Evolutionary conservation across 2,329 filamentous ascomycete genomes (phyloP).

Genomic region (Claviceps arundinis): DNA sequence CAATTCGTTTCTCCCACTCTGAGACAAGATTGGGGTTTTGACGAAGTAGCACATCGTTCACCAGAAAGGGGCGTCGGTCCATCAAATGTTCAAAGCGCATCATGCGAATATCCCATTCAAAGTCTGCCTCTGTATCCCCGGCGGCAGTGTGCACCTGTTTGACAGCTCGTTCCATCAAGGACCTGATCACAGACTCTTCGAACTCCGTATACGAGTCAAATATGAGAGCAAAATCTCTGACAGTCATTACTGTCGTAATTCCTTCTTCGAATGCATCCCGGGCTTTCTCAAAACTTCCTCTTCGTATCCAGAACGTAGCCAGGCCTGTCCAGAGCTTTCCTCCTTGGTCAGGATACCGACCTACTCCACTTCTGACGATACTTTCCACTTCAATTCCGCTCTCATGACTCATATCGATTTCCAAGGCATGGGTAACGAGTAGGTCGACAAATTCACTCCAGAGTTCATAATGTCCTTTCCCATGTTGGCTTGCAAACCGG

Average conservation of each 20-base stretch:
- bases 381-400: conserved; percentile 79
- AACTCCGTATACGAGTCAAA: conserved; percentile 97
- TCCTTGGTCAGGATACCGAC: conserved; percentile 81
- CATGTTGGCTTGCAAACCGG: conserved; percentile 80
- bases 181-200: conserved; percentile 87
- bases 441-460: conserved; percentile 98
- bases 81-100: conserved; percentile 96
- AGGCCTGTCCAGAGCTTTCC: conserved; percentile 91
- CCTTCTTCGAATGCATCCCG: conserved; percentile 92
- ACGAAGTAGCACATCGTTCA: conserved; percentile 88
- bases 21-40: conserved; percentile 94
- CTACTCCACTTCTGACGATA: conserved; percentile 85
- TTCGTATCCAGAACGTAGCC: conserved; percentile 92
- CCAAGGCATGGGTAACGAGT: conserved; percentile 77
- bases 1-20: conserved; percentile 97
- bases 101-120: conserved; percentile 93
- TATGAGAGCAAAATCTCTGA: conserved; percentile 89
- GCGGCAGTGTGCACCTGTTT: conserved; percentile 65
- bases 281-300: conserved; percentile 82
- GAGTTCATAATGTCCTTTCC: conserved; percentile 88
- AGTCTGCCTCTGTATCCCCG: conserved; percentile 72
- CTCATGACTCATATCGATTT: conserved; percentile 69
- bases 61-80: conserved; percentile 87
- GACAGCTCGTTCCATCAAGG: conserved; percentile 79
- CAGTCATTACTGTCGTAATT: conserved; percentile 96